phyloP scores from a whole-genome alignment of 2,329 filamentous ascomycete genomes.

The Pseudogymnoascus sp. region DNA sequence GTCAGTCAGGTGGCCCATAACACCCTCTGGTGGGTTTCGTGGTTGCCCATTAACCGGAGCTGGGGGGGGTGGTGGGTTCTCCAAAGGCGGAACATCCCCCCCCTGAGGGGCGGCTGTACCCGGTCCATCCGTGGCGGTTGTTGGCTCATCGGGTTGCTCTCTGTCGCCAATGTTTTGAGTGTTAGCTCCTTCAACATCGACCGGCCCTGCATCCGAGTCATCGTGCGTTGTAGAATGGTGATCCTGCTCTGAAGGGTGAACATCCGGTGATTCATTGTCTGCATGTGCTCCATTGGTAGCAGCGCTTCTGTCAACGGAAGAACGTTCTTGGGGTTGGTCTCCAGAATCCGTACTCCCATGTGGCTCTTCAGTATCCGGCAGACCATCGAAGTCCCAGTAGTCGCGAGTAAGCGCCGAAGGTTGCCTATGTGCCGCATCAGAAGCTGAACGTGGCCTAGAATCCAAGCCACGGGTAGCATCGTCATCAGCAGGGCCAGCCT shows the following conservation, averaged over 20 bases:
- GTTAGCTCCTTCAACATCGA: not conserved
- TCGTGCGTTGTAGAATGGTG: not conserved
- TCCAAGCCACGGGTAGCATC: not conserved
- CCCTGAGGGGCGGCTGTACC: not conserved
- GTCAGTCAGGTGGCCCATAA: constrained; percentile 43
- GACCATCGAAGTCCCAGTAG: constrained; percentile 1
- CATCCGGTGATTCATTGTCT: not conserved
- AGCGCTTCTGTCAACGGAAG: not conserved
- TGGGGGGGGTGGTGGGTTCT: not conserved
- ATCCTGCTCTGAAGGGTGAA: not conserved
- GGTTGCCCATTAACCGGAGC: constrained; percentile 5
- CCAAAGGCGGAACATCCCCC: not conserved
- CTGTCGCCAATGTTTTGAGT: not conserved
- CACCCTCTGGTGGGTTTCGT: constrained; percentile 28
- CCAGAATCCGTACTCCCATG: not conserved
- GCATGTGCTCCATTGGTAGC: not conserved
- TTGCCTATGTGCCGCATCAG: not conserved
- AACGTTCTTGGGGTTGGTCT: not conserved
- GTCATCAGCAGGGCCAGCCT: not conserved
- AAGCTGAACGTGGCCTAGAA: not conserved
- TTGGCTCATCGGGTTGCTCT: not conserved
- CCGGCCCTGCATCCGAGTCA: not conserved
- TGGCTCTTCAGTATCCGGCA: not conserved
- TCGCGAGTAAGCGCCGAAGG: not conserved
- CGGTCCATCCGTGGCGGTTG: not conserved